A percentile compares a stretch with the other conserved stretches of the same genome.
phyloP scores from a whole-genome alignment of 768 basidiomycete genomes.

The Lactarius psammicola region DNA sequence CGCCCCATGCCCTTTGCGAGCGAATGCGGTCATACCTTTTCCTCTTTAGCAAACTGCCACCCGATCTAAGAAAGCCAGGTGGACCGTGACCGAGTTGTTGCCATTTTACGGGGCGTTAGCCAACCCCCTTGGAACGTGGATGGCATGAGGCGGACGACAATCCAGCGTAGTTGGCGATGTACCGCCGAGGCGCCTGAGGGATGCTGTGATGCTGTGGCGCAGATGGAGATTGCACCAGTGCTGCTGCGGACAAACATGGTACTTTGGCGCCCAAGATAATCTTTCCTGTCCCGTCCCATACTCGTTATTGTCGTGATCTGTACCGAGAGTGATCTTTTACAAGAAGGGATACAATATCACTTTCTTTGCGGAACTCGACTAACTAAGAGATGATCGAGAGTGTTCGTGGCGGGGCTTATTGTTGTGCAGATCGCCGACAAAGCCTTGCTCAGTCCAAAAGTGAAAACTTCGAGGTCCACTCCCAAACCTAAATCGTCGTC shows the following conservation, averaged over 20 bases:
- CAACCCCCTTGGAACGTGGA: constrained; percentile 15
- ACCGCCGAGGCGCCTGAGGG: constrained; percentile 9
- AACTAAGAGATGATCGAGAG: not conserved
- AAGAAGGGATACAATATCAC: not conserved
- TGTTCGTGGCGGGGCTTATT: constrained; percentile 3
- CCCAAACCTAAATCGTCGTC: not conserved
- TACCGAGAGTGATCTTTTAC: not conserved
- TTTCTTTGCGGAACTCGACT: constrained; percentile 10
- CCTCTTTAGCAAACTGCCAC: constrained; percentile 2
- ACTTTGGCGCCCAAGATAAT: constrained; percentile 4
- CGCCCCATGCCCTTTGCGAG: constrained; percentile 1
- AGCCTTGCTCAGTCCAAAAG: constrained; percentile 1
- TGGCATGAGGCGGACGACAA: constrained; percentile 24
- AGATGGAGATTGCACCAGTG: constrained; percentile 4
- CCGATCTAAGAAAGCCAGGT: constrained; percentile 5
- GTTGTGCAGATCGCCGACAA: constrained; percentile 5
- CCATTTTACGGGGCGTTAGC: constrained; percentile 8
- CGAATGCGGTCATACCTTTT: not conserved
- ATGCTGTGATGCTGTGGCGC: constrained; percentile 15
- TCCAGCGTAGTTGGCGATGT: constrained; percentile 17
- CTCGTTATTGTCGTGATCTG: constrained; percentile 6
- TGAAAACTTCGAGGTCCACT: not conserved
- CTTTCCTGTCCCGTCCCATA: not conserved
- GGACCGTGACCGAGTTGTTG: constrained; percentile 10
- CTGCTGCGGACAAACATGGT: constrained; percentile 6